Evolutionary conservation across 2,329 filamentous ascomycete genomes (phyloP).

Genomic region (Botrytis pseudocinerea): DNA sequence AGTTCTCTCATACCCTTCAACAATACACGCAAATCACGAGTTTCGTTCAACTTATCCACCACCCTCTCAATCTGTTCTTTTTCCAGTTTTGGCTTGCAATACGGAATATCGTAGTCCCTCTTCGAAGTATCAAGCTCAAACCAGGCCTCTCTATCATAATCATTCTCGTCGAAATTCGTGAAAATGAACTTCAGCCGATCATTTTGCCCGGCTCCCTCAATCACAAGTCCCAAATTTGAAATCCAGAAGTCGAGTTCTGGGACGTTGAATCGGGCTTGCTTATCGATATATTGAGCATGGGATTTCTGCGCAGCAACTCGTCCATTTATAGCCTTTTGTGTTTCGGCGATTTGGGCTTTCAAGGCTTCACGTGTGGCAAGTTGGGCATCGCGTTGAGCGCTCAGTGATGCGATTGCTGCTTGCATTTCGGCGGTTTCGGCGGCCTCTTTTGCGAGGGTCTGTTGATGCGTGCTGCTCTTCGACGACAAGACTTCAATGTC

Average conservation of each 20-base stretch:
- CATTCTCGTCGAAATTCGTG: slow-evolving; percentile 79
- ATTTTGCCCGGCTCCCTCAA: slow-evolving; percentile 82
- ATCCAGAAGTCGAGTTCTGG: slow-evolving; percentile 97
- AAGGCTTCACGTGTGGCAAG: slow-evolving; percentile 57
- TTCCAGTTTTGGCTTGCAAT: slow-evolving; percentile 80
- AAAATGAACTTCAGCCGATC: slow-evolving; percentile 91
- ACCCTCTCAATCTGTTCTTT: slow-evolving; percentile 74
- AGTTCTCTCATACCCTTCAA: slow-evolving; percentile 81
- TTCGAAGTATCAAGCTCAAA: slow-evolving; percentile 85
- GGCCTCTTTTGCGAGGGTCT: slow-evolving; percentile 73
- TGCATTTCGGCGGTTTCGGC: slow-evolving; percentile 78
- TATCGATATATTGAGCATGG: slow-evolving; percentile 73
- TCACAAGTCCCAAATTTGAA: slow-evolving; percentile 80
- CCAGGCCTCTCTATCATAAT: slow-evolving; percentile 88
- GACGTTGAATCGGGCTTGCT: slow-evolving; percentile 83
- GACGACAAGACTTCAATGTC: slow-evolving; percentile 81
- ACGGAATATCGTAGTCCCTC: slow-evolving; percentile 81
- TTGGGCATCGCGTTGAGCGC: slow-evolving; percentile 61
- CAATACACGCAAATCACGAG: slow-evolving; percentile 67
- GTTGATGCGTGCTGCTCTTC: slow-evolving; percentile 69
- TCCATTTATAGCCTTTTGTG: slow-evolving; percentile 69
- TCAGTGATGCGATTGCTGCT: slow-evolving; percentile 58
- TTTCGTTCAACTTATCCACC: slow-evolving; percentile 79
- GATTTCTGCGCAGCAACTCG: slow-evolving; percentile 70
- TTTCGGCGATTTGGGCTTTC: slow-evolving; percentile 62